A percentile compares a stretch with the other conserved stretches of the same genome.
Conservation (phyloP, 2,329 filamentous ascomycete genomes). For the Sporothrix phasma region DNA sequence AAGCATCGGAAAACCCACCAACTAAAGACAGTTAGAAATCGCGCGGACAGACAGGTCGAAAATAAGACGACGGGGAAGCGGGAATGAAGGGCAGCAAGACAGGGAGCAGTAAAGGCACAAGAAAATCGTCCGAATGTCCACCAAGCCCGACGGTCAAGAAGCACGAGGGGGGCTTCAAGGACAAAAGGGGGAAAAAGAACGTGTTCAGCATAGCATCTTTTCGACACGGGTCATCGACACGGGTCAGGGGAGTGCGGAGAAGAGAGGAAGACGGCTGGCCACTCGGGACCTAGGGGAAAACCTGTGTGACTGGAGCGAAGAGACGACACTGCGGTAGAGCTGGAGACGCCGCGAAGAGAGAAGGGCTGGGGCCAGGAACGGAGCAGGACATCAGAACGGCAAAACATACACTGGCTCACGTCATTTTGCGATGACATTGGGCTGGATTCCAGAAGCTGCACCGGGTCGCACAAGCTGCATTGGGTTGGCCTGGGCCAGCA, state of each 20-base stretch:
- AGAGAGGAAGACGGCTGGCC: background rate
- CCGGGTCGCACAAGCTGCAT: constrained; percentile 64
- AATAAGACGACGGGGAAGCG: constrained; percentile 69
- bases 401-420: constrained; percentile 61
- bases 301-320: background rate
- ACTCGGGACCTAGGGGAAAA: background rate
- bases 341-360: background rate
- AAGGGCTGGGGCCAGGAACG: background rate
- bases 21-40: constrained; percentile 38
- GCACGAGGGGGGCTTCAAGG: background rate
- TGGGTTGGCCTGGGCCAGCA: constrained; percentile 41
- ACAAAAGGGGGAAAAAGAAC: background rate
- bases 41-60: constrained; percentile 35
- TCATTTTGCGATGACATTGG: constrained; percentile 49
- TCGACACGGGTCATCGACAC: too few relatives aligned
- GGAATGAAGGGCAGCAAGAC: background rate
- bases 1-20: constrained; percentile 71
- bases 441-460: constrained; percentile 56
- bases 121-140: background rate
- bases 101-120: background rate
- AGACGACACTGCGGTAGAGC: background rate
- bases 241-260: background rate
- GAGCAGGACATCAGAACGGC: background rate
- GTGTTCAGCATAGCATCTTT: too few relatives aligned
- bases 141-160: background rate